A percentile compares a stretch with the other conserved stretches of the same genome.
These are phyloP conservation scores for Aspergillus ochraceoroseus DNA, from an alignment of 2,329 filamentous ascomycete species.

Conservation along the genomic window DNA sequence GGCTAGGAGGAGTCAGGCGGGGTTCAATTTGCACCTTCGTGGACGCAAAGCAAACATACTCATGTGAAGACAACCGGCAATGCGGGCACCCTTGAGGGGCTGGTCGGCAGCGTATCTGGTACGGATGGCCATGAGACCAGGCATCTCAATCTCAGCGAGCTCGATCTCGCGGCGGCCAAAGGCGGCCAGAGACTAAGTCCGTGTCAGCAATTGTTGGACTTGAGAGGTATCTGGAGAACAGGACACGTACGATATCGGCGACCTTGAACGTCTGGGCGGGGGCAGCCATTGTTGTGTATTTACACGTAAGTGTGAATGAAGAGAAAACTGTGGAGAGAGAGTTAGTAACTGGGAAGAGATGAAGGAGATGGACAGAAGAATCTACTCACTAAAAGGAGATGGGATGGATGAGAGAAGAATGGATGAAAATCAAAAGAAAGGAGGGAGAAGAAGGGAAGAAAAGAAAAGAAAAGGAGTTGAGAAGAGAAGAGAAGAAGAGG, in stretches of 20 bases:
- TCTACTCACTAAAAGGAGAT: slow-evolving; percentile 8
- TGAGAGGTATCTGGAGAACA: not conserved
- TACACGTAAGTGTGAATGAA: too few relatives aligned
- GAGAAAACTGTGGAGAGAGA: too few relatives aligned
- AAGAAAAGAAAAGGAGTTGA: slow-evolving; percentile 12
- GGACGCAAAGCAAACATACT: too few relatives aligned
- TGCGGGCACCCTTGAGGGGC: slow-evolving; percentile 88
- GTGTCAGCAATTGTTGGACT: slow-evolving; percentile 9
- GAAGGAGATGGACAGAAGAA: not conserved
- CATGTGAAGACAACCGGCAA: slow-evolving; percentile 98
- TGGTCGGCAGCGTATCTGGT: slow-evolving; percentile 87
- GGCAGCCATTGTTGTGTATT: slow-evolving; percentile 54
- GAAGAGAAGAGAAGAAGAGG: slow-evolving; percentile 15
- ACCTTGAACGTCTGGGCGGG: slow-evolving; percentile 96
- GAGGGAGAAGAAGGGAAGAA: slow-evolving; percentile 8
- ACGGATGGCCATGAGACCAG: slow-evolving; percentile 93
- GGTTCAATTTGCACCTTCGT: too few relatives aligned
- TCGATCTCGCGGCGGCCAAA: slow-evolving; percentile 99
- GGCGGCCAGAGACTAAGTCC: slow-evolving; percentile 69
- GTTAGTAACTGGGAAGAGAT: slow-evolving; percentile 4
- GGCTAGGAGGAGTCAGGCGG: slow-evolving; percentile 49
- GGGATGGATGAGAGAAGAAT: slow-evolving; percentile 2
- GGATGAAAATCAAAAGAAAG: slow-evolving; percentile 8
- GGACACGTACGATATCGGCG: slow-evolving; percentile 69
- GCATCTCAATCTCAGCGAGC: slow-evolving; percentile 94